Base-by-base conservation (phyloP, 2,329 filamentous ascomycete genomes). In the Pleoardoris graminearum region DNA sequence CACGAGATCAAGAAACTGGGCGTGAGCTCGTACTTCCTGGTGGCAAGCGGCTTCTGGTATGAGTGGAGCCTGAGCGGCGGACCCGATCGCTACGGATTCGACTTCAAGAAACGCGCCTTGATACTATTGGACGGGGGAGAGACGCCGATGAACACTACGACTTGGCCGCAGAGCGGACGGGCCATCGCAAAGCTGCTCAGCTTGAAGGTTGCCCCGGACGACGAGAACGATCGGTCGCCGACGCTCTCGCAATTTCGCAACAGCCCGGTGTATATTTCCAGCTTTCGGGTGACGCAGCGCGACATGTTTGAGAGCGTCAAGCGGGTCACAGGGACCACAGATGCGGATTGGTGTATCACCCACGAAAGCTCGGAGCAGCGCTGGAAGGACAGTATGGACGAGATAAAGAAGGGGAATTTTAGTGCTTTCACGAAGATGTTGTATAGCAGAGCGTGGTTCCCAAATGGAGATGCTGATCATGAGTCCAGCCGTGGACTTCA, bases 251-350 rank as follows among this genome's bases (percentile, higher is more conserved):
- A 44, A 11, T 68, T 62, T 27, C 52, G 55, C 19, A 76, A 76
- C 49, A 63, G 62, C 16, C 68, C 67, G 52, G 54, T 72, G 1
- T 75, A 71, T 50, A 52, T 75, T 3, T 67, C 65, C 0, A 73
- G 70, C 4, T 76, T 76, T 54, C 48, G 56, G 1, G 47, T 75
- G 21, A 73, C 51, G 8, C 75, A 77, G 44, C 59, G 53, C 14
- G 65, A 75, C 11, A 69, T 77, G 60, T 65, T 76, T 19, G 69
- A 66, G 7, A 61, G 70, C 1, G 50, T 71, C 1, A 63, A 66
- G 41, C 65, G 66, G 7, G 72, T 68, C 0, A 74, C 72, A 1
- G 61, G 62, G 2, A 73, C 73, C 0, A 55, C 46, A 1, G 66
- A 72, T 35, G 48, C 43, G 2, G 74, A 77, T 21, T 77, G 74